A percentile compares a stretch with the other conserved stretches of the same genome.
These are phyloP conservation scores for Delitschia confertaspora DNA, from an alignment of 495 filamentous ascomycete species.

Conservation along the genomic window DNA sequence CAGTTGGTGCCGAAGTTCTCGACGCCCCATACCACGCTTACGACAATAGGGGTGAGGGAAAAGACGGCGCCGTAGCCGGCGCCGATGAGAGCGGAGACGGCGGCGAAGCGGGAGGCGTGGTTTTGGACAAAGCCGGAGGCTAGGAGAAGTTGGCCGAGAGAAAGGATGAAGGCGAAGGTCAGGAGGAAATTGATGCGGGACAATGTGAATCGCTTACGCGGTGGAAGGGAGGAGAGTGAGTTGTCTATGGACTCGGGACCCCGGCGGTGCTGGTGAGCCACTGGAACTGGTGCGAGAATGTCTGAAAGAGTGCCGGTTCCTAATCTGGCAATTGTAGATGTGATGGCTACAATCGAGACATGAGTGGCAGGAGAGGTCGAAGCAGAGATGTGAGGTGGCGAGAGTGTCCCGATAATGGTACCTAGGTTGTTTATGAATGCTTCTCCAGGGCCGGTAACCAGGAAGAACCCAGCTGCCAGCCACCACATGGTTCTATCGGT, in stretches of 20 bases:
- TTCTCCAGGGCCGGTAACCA: conserved; percentile 88
- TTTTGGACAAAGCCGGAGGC: conserved; percentile 60
- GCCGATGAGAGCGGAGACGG: conserved; percentile 71
- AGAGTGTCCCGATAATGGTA: conserved; percentile 80
- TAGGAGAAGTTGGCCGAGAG: conserved; percentile 65
- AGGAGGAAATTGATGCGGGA: conserved; percentile 77
- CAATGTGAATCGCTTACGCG: conserved; percentile 43
- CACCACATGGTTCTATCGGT: conserved; percentile 90
- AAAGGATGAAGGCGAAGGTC: conserved; percentile 62
- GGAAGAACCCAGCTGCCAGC: conserved; percentile 82
- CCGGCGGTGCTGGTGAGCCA: conserved; percentile 26
- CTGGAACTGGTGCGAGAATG: conserved; percentile 63
- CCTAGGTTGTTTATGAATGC: conserved; percentile 96
- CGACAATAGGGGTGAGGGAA: conserved; percentile 78
- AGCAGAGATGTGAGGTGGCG: conserved; percentile 47
- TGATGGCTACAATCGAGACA: conserved; percentile 82
- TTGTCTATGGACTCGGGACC: conserved; percentile 31
- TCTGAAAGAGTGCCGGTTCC: conserved; percentile 80
- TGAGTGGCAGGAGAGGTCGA: conserved; percentile 67
- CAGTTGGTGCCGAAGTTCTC: conserved; percentile 99
- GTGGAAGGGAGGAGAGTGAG: conserved; percentile 29
- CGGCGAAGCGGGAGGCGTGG: conserved; percentile 61
- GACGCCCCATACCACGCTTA: conserved; percentile 92
- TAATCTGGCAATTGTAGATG: conserved; percentile 81
- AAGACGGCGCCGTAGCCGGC: conserved; percentile 90